Base-by-base conservation (phyloP, 2,329 filamentous ascomycete species). In the Tolypocladium album region DNA sequence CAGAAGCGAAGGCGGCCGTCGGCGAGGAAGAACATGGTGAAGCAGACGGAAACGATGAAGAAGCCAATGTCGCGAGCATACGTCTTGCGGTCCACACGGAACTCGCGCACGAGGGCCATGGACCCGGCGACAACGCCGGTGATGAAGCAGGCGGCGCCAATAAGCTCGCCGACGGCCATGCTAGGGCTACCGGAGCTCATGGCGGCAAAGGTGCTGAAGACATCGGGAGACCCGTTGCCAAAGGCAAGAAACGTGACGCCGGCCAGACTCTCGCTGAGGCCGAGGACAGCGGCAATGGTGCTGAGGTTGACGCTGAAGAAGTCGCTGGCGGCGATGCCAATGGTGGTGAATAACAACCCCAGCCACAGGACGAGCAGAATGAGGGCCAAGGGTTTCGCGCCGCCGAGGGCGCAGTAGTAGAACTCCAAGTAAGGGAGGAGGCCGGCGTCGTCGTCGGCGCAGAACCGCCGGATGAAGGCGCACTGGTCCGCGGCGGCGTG, bases 111-210 rank as follows among this genome's bases (percentile, higher is more conserved):
- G 59, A 99, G 76, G 17, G 93, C 94, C 94, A 99, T 99, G 60
- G 92, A 96, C 20, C 94, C 94, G 6, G 93, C 92, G 40, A 99
- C 94, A 22, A 99, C 93, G 1, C 92, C 89, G 1, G 92, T 95
- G 72, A 99, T 99, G 76, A 99, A 99, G 64, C 90, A 87, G 40
- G 94, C 94, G 13, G 94, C 94, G 40, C 94, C 94, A 58, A 99
- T 91, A 57, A 99, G 80, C 76, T 99, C 94, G 55, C 94, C 94
- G 47, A 99, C 86, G 1, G 94, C 94, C 80, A 99, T 84, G 76
- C 92, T 95, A n/a, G 93, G 93, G 71, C 92, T 97, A 70, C 97
- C 91, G 31, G 92, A 96, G 69, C 87, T 88, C 91, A 99, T 97
- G 66, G 94, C 95, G 20, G 94, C 94, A 75, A 99, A 97, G 2